Conservation (phyloP, 2,329 filamentous ascomycete species). For the Leptographium lundbergii region DNA sequence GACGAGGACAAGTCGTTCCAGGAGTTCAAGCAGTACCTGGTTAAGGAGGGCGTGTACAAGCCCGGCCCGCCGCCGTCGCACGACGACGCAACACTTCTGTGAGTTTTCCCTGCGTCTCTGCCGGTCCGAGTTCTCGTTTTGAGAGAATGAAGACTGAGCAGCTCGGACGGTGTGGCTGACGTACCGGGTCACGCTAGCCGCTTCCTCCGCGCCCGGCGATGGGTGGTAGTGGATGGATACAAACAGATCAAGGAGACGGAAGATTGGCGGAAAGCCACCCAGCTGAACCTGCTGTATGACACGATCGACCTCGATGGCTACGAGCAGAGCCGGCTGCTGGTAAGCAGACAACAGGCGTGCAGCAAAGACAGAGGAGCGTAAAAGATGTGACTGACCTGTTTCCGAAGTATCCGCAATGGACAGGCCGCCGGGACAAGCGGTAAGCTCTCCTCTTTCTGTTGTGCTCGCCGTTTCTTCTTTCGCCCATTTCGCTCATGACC, state of each 20-base stretch:
- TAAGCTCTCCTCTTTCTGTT: constrained; percentile 10
- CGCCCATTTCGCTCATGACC: not conserved
- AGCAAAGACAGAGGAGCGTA: not conserved
- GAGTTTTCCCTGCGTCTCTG: constrained; percentile 16
- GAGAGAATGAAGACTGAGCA: not conserved
- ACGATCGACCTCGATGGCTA: constrained; percentile 79
- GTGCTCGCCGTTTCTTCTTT: not conserved
- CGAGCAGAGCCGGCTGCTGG: constrained; percentile 65
- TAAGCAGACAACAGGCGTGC: constrained; percentile 23
- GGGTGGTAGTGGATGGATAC: constrained; percentile 64
- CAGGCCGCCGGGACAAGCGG: constrained; percentile 68
- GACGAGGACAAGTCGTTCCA: constrained; percentile 54
- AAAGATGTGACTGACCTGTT: constrained; percentile 3
- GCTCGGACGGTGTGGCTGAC: not conserved
- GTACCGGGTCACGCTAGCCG: constrained; percentile 39
- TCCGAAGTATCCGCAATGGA: constrained; percentile 81
- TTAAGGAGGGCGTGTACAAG: constrained; percentile 51
- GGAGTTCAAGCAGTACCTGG: constrained; percentile 58
- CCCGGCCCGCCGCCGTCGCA: constrained; percentile 47
- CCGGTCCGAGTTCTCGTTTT: not conserved
- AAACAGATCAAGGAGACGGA: constrained; percentile 81
- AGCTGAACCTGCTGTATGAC: constrained; percentile 67
- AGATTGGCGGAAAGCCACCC: constrained; percentile 70
- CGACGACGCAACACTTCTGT: constrained; percentile 63
- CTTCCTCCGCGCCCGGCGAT: constrained; percentile 75